A percentile compares a stretch with the other conserved stretches of the same genome.
These are phyloP conservation scores for Phaeosphaeriaceae sp. DNA, from an alignment of 2,329 filamentous ascomycete species.

Conservation along the genomic window DNA sequence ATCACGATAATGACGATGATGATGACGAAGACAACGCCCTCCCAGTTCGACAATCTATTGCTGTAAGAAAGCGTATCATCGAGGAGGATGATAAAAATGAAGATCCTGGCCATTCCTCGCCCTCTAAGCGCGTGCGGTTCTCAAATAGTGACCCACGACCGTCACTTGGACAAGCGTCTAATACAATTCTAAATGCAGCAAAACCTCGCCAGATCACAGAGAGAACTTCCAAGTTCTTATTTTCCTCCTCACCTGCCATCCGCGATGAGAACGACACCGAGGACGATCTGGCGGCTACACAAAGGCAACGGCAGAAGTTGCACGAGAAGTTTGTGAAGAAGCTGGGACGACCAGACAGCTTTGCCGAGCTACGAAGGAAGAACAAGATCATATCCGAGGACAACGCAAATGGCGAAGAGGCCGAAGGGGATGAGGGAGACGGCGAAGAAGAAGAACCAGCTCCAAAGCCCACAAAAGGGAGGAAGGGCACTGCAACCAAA, in stretches of 20 bases:
- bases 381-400: constrained; percentile 64
- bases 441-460: constrained; percentile 62
- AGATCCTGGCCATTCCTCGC: constrained; percentile 21
- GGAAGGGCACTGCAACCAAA: constrained; percentile 63
- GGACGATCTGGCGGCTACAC: constrained; percentile 59
- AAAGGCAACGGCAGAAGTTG: constrained; percentile 70
- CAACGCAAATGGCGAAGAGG: constrained; percentile 58
- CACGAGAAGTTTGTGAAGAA: constrained; percentile 90
- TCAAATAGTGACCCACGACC: constrained; percentile 25
- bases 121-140: constrained; percentile 49
- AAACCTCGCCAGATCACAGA: constrained; percentile 50
- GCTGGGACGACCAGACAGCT: constrained; percentile 82
- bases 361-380: constrained; percentile 69
- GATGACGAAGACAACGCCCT: constrained; percentile 23
- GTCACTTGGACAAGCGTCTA: constrained; percentile 31
- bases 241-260: constrained; percentile 58
- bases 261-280: constrained; percentile 46
- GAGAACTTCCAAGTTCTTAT: constrained; percentile 65
- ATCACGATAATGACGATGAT: constrained; percentile 6
- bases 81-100: constrained; percentile 52
- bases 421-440: constrained; percentile 60
- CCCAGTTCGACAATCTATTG: constrained; percentile 10
- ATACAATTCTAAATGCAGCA: constrained; percentile 29
- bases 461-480: constrained; percentile 56
- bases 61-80: constrained; percentile 34